Percentiles rank a stretch among this genome's conserved stretches.
phyloP scores from a whole-genome alignment of 2,329 filamentous ascomycete species.

The Fonsecaea multimorphosa region DNA sequence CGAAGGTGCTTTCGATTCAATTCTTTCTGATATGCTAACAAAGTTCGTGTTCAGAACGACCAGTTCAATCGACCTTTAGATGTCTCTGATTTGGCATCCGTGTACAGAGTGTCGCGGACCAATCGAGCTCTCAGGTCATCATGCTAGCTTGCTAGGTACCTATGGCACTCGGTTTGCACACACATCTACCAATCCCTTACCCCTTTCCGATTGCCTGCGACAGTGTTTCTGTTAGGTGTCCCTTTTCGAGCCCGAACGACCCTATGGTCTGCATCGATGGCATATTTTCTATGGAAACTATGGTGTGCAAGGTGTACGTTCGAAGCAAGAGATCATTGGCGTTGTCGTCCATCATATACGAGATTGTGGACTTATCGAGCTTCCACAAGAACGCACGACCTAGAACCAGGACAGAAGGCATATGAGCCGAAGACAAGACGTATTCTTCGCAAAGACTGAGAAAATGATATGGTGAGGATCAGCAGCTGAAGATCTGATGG shows the following conservation, averaged over 20 bases:
- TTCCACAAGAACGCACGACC: too few species aligned
- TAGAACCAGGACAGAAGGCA: too few species aligned
- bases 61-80: background rate
- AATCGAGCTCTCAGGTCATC: background rate
- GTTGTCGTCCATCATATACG: too few species aligned
- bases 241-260: background rate
- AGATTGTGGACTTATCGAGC: background rate
- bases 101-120: background rate
- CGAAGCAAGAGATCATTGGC: background rate
- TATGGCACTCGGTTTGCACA: background rate
- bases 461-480: too few species aligned
- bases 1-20: background rate
- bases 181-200: background rate
- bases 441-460: too few species aligned
- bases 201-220: background rate
- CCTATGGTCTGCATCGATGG: background rate
- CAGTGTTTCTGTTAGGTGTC: background rate
- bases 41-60: background rate
- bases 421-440: too few species aligned
- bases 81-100: background rate
- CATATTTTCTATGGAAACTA: background rate
- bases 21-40: background rate
- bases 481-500: background rate
- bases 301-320: background rate
- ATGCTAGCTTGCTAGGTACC: too few species aligned